These are phyloP conservation scores for Ganoderma meredithae DNA, from an alignment of 1,284 basidiomycete species.

Conservation along the genomic window DNA sequence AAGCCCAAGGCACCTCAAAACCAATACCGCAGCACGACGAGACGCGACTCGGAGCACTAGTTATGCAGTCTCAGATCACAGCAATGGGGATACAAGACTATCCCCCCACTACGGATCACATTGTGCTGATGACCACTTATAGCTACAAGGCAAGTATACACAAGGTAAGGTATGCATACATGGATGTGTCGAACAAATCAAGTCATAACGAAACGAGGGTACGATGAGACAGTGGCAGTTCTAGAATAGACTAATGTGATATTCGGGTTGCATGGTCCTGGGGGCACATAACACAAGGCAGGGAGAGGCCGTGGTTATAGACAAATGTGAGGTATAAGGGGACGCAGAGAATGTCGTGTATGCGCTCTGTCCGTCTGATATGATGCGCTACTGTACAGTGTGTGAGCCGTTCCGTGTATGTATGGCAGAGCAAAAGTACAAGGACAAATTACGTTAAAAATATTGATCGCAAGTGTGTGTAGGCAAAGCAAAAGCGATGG, in stretches of 20 bases:
- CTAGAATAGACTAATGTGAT: background rate
- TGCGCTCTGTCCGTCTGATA: background rate
- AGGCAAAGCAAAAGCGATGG: background rate
- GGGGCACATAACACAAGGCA: background rate
- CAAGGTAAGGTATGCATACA: background rate
- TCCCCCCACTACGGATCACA: background rate
- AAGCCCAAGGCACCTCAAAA: too few relatives aligned
- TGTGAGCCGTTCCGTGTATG: background rate
- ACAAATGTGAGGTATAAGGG: background rate
- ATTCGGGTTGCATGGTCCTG: background rate
- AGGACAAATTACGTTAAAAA: background rate
- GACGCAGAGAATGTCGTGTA: background rate
- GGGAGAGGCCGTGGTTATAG: background rate
- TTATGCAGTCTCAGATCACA: too few relatives aligned
- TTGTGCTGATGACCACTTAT: background rate
- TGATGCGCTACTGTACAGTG: background rate
- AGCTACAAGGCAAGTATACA: conserved; percentile 1
- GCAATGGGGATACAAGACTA: background rate
- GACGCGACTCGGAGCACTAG: too few relatives aligned
- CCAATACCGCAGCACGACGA: too few relatives aligned
- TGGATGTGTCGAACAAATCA: background rate
- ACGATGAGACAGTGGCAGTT: background rate
- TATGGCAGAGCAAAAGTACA: background rate
- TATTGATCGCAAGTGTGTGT: background rate
- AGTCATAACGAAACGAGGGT: background rate